These are phyloP conservation scores for Fusarium verticillioides DNA, from an alignment of 2,329 filamentous ascomycete species.

Conservation along the genomic window DNA sequence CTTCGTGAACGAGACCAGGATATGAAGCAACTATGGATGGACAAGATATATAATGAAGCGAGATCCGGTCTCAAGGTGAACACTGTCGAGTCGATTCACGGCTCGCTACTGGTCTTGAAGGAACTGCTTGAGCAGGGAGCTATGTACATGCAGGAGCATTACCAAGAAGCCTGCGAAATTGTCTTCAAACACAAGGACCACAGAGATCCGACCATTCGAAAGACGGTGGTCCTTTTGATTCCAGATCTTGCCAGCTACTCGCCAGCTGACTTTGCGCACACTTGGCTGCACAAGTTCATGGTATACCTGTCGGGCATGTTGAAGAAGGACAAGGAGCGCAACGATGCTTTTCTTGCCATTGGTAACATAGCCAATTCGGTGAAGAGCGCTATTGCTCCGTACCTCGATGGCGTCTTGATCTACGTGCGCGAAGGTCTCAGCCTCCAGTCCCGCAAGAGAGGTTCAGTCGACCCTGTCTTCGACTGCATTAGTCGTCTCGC, in stretches of 20 bases:
- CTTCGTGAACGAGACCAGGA: conserved; percentile 91
- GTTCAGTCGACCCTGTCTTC: conserved; percentile 83
- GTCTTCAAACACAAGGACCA: conserved; percentile 94
- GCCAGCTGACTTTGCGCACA: conserved; percentile 86
- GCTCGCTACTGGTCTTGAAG: conserved; percentile 91
- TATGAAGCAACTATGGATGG: conserved; percentile 88
- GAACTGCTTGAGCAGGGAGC: conserved; percentile 93
- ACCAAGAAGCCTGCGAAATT: conserved; percentile 91
- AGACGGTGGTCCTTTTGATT: conserved; percentile 90
- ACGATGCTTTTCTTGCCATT: conserved; percentile 94
- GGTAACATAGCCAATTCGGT: conserved; percentile 97
- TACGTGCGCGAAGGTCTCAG: conserved; percentile 93
- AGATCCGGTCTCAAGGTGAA: conserved; percentile 81
- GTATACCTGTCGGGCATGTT: conserved; percentile 92
- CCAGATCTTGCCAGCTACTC: conserved; percentile 93
- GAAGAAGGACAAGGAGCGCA: conserved; percentile 93
- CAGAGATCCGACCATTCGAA: conserved; percentile 85
- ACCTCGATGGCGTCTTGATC: conserved; percentile 92
- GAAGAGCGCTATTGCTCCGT: conserved; percentile 92
- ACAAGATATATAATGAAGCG: conserved; percentile 89
- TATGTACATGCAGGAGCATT: conserved; percentile 99
- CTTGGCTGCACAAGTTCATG: conserved; percentile 96
- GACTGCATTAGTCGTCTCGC: conserved; percentile 98
- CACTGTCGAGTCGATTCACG: conserved; percentile 89
- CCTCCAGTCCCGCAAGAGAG: conserved; percentile 75